Percentiles rank a stretch among this genome's conserved stretches.
phyloP scores from a whole-genome alignment of 176 grass and related monocot species.

The Poa pratensis region DNA sequence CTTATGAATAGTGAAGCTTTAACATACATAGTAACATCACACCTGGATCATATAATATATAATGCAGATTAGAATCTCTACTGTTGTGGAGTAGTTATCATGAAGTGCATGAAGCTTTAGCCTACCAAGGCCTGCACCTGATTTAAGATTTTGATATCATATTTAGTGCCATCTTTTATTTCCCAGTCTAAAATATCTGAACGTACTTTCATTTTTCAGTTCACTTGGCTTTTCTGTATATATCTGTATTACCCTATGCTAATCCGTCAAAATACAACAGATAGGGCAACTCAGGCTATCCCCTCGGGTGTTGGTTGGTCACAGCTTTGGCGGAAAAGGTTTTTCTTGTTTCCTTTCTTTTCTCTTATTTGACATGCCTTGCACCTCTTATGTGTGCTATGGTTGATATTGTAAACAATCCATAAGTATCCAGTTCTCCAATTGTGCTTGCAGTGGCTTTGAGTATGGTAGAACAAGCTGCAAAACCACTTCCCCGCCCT shows the following conservation, averaged over 20 bases:
- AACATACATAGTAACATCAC: neutral
- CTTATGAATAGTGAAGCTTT: neutral
- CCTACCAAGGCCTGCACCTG: neutral
- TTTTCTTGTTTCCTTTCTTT: conserved; percentile 25
- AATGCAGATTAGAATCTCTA: conserved; percentile 12
- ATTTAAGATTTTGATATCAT: conserved; percentile 13
- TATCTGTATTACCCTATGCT: conserved; percentile 7
- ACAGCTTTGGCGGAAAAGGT: conserved; percentile 99
- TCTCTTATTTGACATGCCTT: neutral
- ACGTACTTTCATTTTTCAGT: conserved; percentile 31
- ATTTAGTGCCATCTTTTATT: neutral
- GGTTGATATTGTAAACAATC: neutral
- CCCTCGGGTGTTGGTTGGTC: conserved; percentile 92
- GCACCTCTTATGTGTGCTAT: conserved; percentile 1
- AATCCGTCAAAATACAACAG: conserved; percentile 57
- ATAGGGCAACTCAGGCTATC: conserved; percentile 81
- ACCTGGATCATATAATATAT: neutral
- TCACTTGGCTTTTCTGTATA: conserved; percentile 27
- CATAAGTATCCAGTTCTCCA: conserved; percentile 7
- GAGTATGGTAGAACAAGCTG: conserved; percentile 99
- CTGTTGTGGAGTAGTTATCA: neutral
- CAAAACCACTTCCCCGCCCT: conserved; percentile 92
- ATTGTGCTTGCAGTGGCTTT: conserved; percentile 72
- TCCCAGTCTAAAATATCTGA: neutral
- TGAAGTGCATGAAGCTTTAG: conserved; percentile 12